Conservation (phyloP, 352 stramenopile genomes). For the Phytopythium helicoides region DNA sequence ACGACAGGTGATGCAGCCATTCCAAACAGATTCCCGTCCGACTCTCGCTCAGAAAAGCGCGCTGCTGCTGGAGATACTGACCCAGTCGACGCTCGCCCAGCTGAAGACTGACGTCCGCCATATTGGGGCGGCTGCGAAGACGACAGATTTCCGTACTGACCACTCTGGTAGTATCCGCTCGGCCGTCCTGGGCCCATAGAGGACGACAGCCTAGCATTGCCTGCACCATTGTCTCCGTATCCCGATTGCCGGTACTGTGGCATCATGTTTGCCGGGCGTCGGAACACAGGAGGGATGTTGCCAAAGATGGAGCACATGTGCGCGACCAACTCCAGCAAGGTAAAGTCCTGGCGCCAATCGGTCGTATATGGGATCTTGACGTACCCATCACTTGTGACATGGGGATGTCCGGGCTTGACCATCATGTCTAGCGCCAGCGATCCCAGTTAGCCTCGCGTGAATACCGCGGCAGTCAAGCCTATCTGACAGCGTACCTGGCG, state of each 20-base stretch:
- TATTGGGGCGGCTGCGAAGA: constrained; percentile 24
- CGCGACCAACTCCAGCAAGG: constrained; percentile 78
- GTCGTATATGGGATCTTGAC: constrained; percentile 85
- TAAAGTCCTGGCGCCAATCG: constrained; percentile 83
- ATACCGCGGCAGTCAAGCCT: not conserved
- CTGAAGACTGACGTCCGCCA: not conserved
- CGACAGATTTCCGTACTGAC: constrained; percentile 26
- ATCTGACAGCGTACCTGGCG: constrained; percentile 28
- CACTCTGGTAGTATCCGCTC: constrained; percentile 47
- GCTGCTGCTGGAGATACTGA: constrained; percentile 21
- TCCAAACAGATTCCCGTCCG: constrained; percentile 29
- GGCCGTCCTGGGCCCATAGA: constrained; percentile 11
- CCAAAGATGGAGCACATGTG: constrained; percentile 91
- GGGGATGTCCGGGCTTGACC: constrained; percentile 82
- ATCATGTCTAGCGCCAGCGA: constrained; percentile 58
- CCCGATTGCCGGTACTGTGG: constrained; percentile 30
- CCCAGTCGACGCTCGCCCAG: constrained; percentile 1
- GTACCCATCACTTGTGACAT: constrained; percentile 85
- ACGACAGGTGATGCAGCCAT: not conserved
- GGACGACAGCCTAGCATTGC: constrained; percentile 14
- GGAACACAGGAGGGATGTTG: constrained; percentile 83
- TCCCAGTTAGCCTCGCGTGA: not conserved
- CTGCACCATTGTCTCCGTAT: constrained; percentile 24
- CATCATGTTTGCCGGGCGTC: constrained; percentile 46
- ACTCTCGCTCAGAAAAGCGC: constrained; percentile 7